Evolutionary conservation across 2,329 filamentous ascomycete species (phyloP).

Genomic region (Neobulgaria alba): DNA sequence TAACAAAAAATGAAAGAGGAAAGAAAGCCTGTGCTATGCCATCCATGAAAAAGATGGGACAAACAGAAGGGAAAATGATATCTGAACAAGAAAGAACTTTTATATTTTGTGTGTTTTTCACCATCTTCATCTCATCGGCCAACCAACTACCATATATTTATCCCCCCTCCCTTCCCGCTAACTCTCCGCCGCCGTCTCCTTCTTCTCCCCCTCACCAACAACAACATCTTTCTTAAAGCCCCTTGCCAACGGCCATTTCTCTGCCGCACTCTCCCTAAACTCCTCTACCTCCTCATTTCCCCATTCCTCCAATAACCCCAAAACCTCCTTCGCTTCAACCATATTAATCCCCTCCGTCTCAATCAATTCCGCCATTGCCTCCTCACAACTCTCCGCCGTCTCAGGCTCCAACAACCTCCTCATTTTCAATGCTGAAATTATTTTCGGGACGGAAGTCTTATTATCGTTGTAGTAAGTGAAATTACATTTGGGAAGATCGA

Average conservation of each 20-base stretch:
- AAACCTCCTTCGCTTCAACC: slow-evolving; percentile 46
- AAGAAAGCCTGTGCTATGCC: no score
- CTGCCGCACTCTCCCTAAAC: slow-evolving; percentile 40
- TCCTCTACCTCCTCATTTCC: slow-evolving; percentile 39
- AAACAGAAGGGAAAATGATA: no score
- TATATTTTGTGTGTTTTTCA: no score
- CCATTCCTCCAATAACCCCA: slow-evolving; percentile 42
- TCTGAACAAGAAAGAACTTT: no score
- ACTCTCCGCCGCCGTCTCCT: no score
- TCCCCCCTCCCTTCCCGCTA: no score
- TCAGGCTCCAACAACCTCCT: slow-evolving; percentile 49
- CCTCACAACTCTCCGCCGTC: slow-evolving; percentile 47
- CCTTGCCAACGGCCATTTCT: slow-evolving; percentile 34
- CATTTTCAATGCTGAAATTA: slow-evolving; percentile 54
- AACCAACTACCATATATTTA: no score
- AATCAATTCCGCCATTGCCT: slow-evolving; percentile 52
- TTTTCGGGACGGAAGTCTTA: slow-evolving; percentile 51
- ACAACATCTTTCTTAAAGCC: slow-evolving; percentile 4
- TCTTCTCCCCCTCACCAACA: no score
- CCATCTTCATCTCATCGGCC: no score
- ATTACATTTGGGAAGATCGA: slow-evolving; percentile 56
- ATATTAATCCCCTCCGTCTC: slow-evolving; percentile 42
- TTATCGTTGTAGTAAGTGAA: slow-evolving; percentile 55
- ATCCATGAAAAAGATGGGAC: no score
- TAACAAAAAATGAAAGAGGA: no score